A percentile compares a stretch with the other conserved stretches of the same genome.
These are phyloP conservation scores for Allium sativum DNA, from an alignment of 106 monocot species.

Conservation along the genomic window DNA sequence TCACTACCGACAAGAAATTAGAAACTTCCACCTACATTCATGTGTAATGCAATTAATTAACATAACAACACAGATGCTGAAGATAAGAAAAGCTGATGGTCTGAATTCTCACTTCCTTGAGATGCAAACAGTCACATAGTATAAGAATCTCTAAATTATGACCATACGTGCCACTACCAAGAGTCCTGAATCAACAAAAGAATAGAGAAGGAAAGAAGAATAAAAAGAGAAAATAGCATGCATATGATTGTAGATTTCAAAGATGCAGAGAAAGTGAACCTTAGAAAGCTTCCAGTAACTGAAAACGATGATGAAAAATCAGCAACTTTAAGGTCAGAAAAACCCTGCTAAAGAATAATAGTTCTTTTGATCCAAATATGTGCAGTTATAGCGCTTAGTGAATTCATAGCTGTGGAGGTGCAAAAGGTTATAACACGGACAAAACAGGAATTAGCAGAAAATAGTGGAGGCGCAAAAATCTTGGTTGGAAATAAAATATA, in stretches of 20 bases:
- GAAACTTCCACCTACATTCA: slow-evolving; percentile 36
- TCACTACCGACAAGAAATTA: slow-evolving; percentile 31
- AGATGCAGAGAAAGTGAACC: slow-evolving; percentile 11
- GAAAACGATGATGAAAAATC: slow-evolving; percentile 62
- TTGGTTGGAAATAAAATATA: too few relatives aligned
- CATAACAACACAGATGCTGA: background rate
- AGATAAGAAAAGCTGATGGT: background rate
- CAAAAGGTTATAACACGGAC: too few relatives aligned
- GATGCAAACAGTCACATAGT: slow-evolving; percentile 64
- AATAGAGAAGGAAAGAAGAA: slow-evolving; percentile 16
- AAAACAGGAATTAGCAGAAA: too few relatives aligned
- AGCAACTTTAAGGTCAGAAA: slow-evolving; percentile 35
- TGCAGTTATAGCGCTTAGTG: too few relatives aligned
- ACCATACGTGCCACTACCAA: slow-evolving; percentile 20
- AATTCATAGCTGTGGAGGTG: too few relatives aligned
- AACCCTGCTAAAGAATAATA: slow-evolving; percentile 24
- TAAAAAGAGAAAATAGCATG: background rate
- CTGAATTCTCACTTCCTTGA: slow-evolving; percentile 52
- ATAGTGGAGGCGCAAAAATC: too few relatives aligned
- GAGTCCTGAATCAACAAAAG: slow-evolving; percentile 33
- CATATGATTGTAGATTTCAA: background rate
- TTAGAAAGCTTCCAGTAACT: slow-evolving; percentile 46
- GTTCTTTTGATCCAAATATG: background rate
- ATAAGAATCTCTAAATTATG: slow-evolving; percentile 46
- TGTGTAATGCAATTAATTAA: background rate